A percentile compares a stretch with the other conserved stretches of the same genome.
phyloP scores from a whole-genome alignment of 176 grass and related monocot species.

The Ensete glaucum region DNA sequence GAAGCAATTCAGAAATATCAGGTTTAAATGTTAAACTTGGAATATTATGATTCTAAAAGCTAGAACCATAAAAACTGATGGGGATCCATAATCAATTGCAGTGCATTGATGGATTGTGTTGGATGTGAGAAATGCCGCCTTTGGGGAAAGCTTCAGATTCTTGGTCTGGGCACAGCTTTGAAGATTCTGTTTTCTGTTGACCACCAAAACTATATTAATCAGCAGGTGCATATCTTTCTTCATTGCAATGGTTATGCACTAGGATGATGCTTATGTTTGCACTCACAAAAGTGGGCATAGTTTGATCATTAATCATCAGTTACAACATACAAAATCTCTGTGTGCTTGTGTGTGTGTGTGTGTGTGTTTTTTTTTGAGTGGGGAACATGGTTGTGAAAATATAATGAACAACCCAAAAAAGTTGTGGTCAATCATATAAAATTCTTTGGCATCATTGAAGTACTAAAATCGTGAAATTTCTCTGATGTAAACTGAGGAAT shows the following conservation, averaged over 20 bases:
- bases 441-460: no score
- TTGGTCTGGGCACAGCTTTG: constrained; percentile 89
- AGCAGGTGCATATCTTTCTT: constrained; percentile 36
- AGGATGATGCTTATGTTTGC: no score
- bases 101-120: constrained; percentile 87
- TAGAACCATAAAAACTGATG: background rate
- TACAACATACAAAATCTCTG: no score
- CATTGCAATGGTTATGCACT: background rate
- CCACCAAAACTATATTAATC: constrained; percentile 38
- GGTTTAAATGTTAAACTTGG: constrained; percentile 27
- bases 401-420: no score
- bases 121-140: constrained; percentile 91
- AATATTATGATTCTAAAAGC: background rate
- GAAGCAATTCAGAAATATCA: constrained; percentile 96
- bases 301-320: no score
- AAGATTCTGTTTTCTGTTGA: constrained; percentile 85
- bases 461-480: no score
- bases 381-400: no score
- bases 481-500: no score
- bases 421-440: no score
- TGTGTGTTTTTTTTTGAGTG: no score
- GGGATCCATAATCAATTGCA: constrained; percentile 12
- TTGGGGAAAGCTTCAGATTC: constrained; percentile 96
- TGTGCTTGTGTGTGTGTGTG: no score
- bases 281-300: no score